phyloP scores from a whole-genome alignment of 169 alveolate genomes.

The Babesia caballi region DNA sequence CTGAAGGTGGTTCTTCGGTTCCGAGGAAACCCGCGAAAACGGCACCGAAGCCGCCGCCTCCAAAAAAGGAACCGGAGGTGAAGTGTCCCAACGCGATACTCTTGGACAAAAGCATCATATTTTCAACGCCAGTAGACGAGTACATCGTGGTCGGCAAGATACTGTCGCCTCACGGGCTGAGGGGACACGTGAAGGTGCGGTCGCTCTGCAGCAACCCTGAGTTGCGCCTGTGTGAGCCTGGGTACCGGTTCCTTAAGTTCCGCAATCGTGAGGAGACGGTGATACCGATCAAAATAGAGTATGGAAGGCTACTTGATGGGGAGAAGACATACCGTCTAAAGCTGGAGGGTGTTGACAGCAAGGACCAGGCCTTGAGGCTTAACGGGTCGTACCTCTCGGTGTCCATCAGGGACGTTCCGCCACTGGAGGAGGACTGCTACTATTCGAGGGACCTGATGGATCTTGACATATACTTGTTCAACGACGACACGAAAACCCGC shows the following conservation, averaged over 20 bases:
- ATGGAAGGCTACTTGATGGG: conserved; percentile 34
- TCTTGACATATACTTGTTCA: conserved; percentile 36
- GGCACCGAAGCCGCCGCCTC: neutral
- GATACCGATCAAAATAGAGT: conserved; percentile 49
- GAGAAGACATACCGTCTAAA: conserved; percentile 34
- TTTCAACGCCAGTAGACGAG: conserved; percentile 34
- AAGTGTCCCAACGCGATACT: conserved; percentile 20
- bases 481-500: conserved; percentile 36
- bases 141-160: conserved; percentile 52
- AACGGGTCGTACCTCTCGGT: conserved; percentile 50
- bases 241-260: conserved; percentile 45
- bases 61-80: no score
- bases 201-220: conserved; percentile 37
- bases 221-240: conserved; percentile 45
- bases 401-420: conserved; percentile 41
- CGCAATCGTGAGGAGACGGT: conserved; percentile 45
- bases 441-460: conserved; percentile 43
- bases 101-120: conserved; percentile 40
- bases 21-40: neutral
- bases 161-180: conserved; percentile 36
- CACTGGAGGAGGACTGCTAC: conserved; percentile 55
- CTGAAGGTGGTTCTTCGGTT: neutral
- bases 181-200: conserved; percentile 54
- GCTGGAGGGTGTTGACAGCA: conserved; percentile 55
- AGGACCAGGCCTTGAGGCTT: conserved; percentile 49